A percentile compares a stretch with the other conserved stretches of the same genome.
Conservation (phyloP, 2,329 filamentous ascomycete species). For the Arthrobotrys conoides region DNA sequence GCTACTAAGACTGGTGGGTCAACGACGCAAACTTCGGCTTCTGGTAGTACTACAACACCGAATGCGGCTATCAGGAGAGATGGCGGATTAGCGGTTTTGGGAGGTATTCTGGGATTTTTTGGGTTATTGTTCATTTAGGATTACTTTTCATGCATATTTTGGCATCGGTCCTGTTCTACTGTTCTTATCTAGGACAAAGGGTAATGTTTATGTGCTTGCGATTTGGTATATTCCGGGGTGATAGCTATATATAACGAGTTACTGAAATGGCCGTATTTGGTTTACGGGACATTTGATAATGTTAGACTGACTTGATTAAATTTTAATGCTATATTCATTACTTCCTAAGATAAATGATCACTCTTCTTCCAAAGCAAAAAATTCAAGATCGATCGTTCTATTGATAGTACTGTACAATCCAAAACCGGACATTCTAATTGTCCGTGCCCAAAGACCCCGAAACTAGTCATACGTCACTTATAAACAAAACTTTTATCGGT, state of each 20-base stretch:
- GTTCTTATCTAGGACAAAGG: too few species aligned
- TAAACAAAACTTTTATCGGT: conserved; percentile 13
- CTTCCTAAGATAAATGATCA: too few species aligned
- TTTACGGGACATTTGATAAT: too few species aligned
- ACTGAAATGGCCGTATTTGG: too few species aligned
- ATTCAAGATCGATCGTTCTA: too few species aligned
- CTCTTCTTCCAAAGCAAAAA: too few species aligned
- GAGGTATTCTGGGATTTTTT: conserved; percentile 18
- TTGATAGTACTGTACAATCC: not conserved
- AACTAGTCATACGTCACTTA: not conserved
- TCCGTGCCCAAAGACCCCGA: not conserved
- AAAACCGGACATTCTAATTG: not conserved
- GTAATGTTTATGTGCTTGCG: too few species aligned
- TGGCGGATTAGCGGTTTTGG: conserved; percentile 26
- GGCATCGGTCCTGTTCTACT: too few species aligned
- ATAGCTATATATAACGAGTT: too few species aligned
- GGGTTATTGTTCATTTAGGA: conserved; percentile 41
- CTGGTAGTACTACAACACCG: conserved; percentile 2
- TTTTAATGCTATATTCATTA: not conserved
- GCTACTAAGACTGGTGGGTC: not conserved
- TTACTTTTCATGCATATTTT: too few species aligned
- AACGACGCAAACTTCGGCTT: conserved; percentile 4
- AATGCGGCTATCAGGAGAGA: conserved; percentile 24
- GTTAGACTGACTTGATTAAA: too few species aligned
- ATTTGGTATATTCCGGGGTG: too few species aligned